Base-by-base conservation (phyloP, 2,329 filamentous ascomycete genomes). In the Alternaria infectoria region DNA sequence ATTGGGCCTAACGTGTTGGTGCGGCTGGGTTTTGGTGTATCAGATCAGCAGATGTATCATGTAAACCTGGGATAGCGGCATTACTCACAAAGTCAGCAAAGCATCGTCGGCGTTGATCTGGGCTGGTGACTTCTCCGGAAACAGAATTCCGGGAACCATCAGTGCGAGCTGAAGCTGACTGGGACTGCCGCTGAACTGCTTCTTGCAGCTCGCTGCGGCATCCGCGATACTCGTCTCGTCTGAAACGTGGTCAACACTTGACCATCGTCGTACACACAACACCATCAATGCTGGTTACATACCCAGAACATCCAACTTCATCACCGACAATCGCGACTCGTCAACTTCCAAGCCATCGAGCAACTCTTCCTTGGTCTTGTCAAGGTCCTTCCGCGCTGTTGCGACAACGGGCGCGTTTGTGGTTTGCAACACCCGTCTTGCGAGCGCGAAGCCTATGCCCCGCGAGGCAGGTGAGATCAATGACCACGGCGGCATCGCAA, bases 1-100 rank as follows among this genome's bases (percentile, higher is more conserved):
- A 96, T 83, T 0, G 91, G 91, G 0, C 91, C 92, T 3, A 96
- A 82, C 0, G 89, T 85, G 77, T 96, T 96, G 62, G 92, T 87
- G 56, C 85, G 84, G 78, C 49, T 52, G 15, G 28, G 10, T 15
- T 23, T 40, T 11, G 30, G 12, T 46, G 6, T 1, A 19, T 52
- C 28, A 15, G 36, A 28, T 52, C 49, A 52, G 49, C 36, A 36
- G 4, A 36, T 32, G 19, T 40, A 30, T 21, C 49, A 52, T 6
- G 21, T 19, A 21, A 23, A 40, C 12, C 36, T 23, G 6, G 5
- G 13, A 40, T 25, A 40, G 9, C n/a, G 21, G 6, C 30, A 11
- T 40, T 36, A 36, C 49, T 52, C 9, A 52, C 49, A 93, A 90
- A n/a, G 88, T 93, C 49, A 88, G 81, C n/a, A 91, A 81, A 17